A percentile compares a stretch with the other conserved stretches of the same genome.
Evolutionary conservation across 2,329 filamentous ascomycete genomes (phyloP).

Genomic region (Westerdykella ornata): DNA sequence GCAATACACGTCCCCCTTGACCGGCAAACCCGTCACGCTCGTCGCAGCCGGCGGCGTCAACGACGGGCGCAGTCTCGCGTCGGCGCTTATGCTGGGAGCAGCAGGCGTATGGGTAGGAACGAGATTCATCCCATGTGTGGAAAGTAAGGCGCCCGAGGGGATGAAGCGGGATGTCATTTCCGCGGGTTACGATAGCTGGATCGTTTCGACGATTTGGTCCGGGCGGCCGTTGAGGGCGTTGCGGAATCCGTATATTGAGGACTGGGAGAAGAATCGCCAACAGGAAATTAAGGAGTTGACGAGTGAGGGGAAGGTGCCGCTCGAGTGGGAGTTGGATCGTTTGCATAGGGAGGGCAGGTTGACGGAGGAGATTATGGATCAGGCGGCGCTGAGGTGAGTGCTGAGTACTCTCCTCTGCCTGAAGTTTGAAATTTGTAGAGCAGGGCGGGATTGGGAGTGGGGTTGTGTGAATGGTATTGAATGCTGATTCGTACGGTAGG

Average conservation of each 20-base stretch:
- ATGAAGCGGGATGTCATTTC: constrained; percentile 19
- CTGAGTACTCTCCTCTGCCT: no score
- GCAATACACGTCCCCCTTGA: constrained; percentile 21
- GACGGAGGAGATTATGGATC: constrained; percentile 26
- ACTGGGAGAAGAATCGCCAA: constrained; percentile 24
- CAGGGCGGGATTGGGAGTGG: neutral
- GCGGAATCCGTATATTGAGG: constrained; percentile 18
- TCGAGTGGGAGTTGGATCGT: constrained; percentile 19
- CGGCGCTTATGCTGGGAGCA: constrained; percentile 23
- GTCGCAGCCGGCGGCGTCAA: constrained; percentile 24
- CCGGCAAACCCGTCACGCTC: constrained; percentile 13
- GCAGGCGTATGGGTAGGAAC: constrained; percentile 27
- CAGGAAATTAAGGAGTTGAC: constrained; percentile 22
- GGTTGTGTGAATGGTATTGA: no score
- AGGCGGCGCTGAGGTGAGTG: constrained; percentile 17
- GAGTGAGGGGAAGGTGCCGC: constrained; percentile 15
- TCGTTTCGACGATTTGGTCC: constrained; percentile 19
- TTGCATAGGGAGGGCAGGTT: constrained; percentile 22
- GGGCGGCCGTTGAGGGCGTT: constrained; percentile 21
- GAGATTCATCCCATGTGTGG: constrained; percentile 18
- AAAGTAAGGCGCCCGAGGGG: constrained; percentile 14
- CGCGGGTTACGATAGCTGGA: constrained; percentile 17
- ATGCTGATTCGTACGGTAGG: constrained; percentile 4
- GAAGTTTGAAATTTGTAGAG: neutral
- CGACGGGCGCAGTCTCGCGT: constrained; percentile 21